Conservation (phyloP, 1,284 basidiomycete species). For the Ganoderma boninense region DNA sequence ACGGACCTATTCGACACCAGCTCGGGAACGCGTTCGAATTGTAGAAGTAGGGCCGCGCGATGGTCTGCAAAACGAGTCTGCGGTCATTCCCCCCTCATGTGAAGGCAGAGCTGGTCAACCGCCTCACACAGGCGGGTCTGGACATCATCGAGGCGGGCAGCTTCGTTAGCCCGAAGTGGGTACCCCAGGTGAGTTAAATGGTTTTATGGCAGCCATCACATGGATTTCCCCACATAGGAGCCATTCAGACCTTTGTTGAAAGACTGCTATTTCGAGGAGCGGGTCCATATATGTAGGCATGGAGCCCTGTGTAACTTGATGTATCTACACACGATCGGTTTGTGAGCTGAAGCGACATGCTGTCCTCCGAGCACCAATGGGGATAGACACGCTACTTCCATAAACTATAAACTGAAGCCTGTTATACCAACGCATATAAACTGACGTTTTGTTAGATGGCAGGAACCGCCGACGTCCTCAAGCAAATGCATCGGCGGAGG, state of each 20-base stretch:
- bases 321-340: not conserved
- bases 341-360: not conserved
- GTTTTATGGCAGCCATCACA: not conserved
- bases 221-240: not conserved
- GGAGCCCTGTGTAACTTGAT: not conserved
- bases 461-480: conserved; percentile 79
- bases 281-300: no score
- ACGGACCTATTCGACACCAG: not conserved
- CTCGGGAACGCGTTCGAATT: conserved; percentile 65
- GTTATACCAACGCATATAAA: not conserved
- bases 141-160: conserved; percentile 87
- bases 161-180: conserved; percentile 94
- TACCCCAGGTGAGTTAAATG: conserved; percentile 77
- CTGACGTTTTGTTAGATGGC: conserved; percentile 70
- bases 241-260: not conserved
- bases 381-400: not conserved
- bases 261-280: not conserved
- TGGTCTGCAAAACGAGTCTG: conserved; percentile 92
- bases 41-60: conserved; percentile 95
- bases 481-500: conserved; percentile 58
- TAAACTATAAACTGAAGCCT: not conserved
- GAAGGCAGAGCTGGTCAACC: conserved; percentile 86
- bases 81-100: conserved; percentile 74
- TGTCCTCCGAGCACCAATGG: not conserved
- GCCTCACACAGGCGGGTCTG: conserved; percentile 77